Evolutionary conservation across 2,329 filamentous ascomycete genomes (phyloP).

Genomic region (Fusarium duplospermum): DNA sequence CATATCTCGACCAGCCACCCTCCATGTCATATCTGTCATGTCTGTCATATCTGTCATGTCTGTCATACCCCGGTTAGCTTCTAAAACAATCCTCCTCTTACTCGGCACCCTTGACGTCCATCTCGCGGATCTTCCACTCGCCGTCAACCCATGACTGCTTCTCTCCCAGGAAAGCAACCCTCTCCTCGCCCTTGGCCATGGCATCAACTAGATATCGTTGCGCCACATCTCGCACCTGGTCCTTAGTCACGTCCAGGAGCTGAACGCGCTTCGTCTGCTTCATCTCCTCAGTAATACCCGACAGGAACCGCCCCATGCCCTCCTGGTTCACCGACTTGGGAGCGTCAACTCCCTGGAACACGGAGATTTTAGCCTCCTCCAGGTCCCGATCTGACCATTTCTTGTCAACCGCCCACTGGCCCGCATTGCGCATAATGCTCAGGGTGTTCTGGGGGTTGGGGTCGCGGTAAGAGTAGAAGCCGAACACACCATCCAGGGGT

Average conservation of each 20-base stretch:
- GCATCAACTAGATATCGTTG: slow-evolving; percentile 82
- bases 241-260: slow-evolving; percentile 85
- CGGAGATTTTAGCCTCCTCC: slow-evolving; percentile 94
- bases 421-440: slow-evolving; percentile 84
- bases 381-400: slow-evolving; percentile 86
- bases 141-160: slow-evolving; percentile 82
- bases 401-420: slow-evolving; percentile 84
- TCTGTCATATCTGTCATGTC: background rate
- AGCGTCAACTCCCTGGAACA: slow-evolving; percentile 93
- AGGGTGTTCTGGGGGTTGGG: slow-evolving; percentile 93
- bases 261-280: slow-evolving; percentile 84
- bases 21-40: background rate
- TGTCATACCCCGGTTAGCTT: slow-evolving; percentile 1
- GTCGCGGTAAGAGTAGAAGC: slow-evolving; percentile 96
- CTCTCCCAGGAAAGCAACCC: slow-evolving; percentile 82
- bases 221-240: slow-evolving; percentile 83
- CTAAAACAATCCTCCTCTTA: slow-evolving; percentile 28
- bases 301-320: slow-evolving; percentile 87
- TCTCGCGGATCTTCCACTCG: slow-evolving; percentile 79
- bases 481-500: slow-evolving; percentile 85
- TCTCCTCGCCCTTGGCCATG: slow-evolving; percentile 68
- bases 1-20: background rate
- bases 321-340: slow-evolving; percentile 88
- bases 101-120: slow-evolving; percentile 69
- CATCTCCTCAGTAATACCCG: slow-evolving; percentile 89